phyloP scores from a whole-genome alignment of 192 early-diverging fungal species.

The Mortierella antarctica region DNA sequence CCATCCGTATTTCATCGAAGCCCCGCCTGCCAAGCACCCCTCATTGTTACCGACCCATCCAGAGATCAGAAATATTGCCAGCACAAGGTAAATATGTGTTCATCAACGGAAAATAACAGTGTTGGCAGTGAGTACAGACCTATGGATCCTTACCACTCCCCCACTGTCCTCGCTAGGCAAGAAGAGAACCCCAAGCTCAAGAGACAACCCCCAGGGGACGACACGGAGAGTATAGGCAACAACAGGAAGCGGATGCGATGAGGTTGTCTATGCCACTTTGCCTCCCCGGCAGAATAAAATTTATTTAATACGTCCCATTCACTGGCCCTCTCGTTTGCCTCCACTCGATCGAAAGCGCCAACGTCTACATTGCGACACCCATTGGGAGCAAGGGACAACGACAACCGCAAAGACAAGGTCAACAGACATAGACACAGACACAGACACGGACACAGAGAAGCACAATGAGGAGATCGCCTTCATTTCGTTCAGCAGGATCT shows the following conservation, averaged over 20 bases:
- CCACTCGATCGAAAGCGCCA: too few relatives aligned
- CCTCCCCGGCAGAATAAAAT: too few relatives aligned
- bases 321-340: too few relatives aligned
- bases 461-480: too few relatives aligned
- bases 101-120: not conserved
- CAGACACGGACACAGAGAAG: too few relatives aligned
- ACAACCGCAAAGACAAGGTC: too few relatives aligned
- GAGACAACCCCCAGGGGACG: conserved; percentile 33
- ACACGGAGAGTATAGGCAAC: conserved; percentile 28
- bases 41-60: conserved; percentile 66
- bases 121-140: not conserved
- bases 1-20: conserved; percentile 82
- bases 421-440: too few relatives aligned
- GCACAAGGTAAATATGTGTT: conserved; percentile 19
- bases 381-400: too few relatives aligned
- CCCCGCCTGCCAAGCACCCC: conserved; percentile 66
- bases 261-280: not conserved
- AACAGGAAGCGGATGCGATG: conserved; percentile 36
- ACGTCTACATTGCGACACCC: too few relatives aligned
- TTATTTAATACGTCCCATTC: too few relatives aligned
- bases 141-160: not conserved
- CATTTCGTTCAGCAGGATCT: too few relatives aligned
- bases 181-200: conserved; percentile 47
- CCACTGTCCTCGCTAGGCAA: not conserved
- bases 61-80: conserved; percentile 60